These are phyloP conservation scores for Dalechampia spathulata DNA, from an alignment of 441 rosid species.

Conservation along the genomic window DNA sequence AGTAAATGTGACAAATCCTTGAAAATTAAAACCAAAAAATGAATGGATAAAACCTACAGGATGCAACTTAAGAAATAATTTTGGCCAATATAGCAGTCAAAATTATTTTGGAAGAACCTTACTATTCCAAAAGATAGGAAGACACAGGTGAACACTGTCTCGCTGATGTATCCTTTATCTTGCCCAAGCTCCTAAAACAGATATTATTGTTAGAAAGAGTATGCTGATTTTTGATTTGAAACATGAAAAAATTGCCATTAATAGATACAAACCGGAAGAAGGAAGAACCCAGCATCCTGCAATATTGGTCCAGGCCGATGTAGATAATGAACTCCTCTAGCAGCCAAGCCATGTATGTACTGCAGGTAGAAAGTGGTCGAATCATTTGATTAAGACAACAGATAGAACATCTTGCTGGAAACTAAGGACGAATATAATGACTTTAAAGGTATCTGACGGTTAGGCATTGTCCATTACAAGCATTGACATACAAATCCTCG, in stretches of 20 bases:
- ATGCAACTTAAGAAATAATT: no score
- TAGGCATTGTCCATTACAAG: background rate
- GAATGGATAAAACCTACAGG: no score
- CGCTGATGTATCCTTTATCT: conserved; percentile 92
- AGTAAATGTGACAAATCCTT: no score
- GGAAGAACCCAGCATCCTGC: conserved; percentile 80
- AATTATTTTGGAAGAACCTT: conserved; percentile 24
- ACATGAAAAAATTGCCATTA: background rate
- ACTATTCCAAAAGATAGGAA: conserved; percentile 77
- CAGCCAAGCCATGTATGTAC: conserved; percentile 98
- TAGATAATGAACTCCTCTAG: conserved; percentile 91
- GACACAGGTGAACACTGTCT: conserved; percentile 61
- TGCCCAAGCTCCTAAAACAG: conserved; percentile 82
- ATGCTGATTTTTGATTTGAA: background rate
- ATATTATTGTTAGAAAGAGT: conserved; percentile 9
- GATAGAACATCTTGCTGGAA: background rate
- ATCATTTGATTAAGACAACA: background rate
- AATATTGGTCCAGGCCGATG: conserved; percentile 84
- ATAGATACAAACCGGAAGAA: conserved; percentile 70
- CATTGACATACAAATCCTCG: background rate
- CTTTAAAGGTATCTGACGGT: no score
- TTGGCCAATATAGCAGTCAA: no score
- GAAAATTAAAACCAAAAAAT: no score
- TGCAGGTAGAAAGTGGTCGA: conserved; percentile 22
- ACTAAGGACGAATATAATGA: background rate